Evolutionary conservation across 2,329 filamentous ascomycete genomes (phyloP).

Genomic region (Fusarium tupiense): DNA sequence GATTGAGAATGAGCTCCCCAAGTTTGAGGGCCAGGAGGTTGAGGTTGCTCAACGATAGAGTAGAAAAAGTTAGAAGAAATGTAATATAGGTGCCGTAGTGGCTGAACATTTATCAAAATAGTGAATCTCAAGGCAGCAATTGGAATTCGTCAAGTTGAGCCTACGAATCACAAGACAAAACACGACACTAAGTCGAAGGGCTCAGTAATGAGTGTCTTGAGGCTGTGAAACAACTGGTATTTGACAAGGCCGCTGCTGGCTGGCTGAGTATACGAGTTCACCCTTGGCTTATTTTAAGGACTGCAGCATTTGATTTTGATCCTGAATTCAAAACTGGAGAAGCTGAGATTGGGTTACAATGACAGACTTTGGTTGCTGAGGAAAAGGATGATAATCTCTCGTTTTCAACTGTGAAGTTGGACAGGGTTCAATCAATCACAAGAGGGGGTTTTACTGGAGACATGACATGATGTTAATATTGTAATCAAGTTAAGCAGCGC

Average conservation of each 20-base stretch:
- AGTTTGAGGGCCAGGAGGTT: slow-evolving; percentile 81
- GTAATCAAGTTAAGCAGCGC: background rate
- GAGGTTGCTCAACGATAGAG: slow-evolving; percentile 53
- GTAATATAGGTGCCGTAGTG: slow-evolving; percentile 35
- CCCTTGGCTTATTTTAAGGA: background rate
- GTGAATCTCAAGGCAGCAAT: slow-evolving; percentile 14
- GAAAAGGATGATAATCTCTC: slow-evolving; percentile 16
- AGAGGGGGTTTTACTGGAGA: slow-evolving; percentile 7
- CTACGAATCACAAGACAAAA: slow-evolving; percentile 14
- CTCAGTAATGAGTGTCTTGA: slow-evolving; percentile 12
- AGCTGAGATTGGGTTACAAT: slow-evolving; percentile 31
- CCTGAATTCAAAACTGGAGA: slow-evolving; percentile 1
- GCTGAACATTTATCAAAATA: background rate
- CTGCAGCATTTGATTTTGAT: background rate
- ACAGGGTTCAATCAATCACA: background rate
- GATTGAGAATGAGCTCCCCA: slow-evolving; percentile 79
- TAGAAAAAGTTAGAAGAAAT: slow-evolving; percentile 19
- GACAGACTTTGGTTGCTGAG: slow-evolving; percentile 13
- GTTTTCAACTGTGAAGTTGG: background rate
- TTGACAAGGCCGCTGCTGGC: background rate
- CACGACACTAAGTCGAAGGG: background rate
- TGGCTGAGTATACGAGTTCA: background rate
- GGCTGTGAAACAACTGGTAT: background rate
- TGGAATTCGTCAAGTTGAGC: slow-evolving; percentile 18
- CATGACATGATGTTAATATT: background rate